Base-by-base conservation (phyloP, 352 stramenopile species). In the Pythium sukuiense region DNA sequence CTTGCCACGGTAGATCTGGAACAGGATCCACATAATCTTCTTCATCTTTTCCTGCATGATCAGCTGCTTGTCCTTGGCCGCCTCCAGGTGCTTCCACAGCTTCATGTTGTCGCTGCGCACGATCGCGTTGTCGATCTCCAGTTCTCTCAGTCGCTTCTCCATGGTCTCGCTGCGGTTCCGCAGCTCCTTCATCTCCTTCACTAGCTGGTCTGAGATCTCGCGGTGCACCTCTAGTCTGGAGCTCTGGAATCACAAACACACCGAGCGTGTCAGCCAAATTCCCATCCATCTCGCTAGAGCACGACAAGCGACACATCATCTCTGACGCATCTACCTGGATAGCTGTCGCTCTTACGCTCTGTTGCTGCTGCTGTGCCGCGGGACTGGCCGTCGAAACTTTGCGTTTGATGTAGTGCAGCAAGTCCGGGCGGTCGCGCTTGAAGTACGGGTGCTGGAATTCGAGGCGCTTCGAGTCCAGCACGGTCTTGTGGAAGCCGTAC, bases 381-480 rank as follows among this genome's bases (percentile, higher is more conserved):
- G 70, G 70, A 6, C 29, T 74, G 29, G 69, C 71, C n/a, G 68
- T 88, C 52, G 84, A 93, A 1, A 95, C 83, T 59, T 96, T 97
- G 55, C 90, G 87, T 61, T 95, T 95, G 61, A 97, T 97, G 26
- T 91, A 77, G 57, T 89, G 84, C 30, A 97, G 73, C 53, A 97
- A 65, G 59, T 97, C 88, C 1, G 85, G 88, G 8, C 88, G 79
- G 27, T 90, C 88, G 41, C 88, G 81, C 67, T 95, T 92, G 62
- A 98, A 98, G 74, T 93, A 92, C 57, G 87, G 87, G 63, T 98
- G 93, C 73, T 92, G 87, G 75, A 98, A 98, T 76, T 98, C 92
- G n/a, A 95, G 77, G 24, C 87, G 83, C 72, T 95, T 97, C 46
- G 92, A 95, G 74, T 98, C 93, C 45, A 95, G 80, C 59, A 96